phyloP scores from a whole-genome alignment of 441 rosid genomes.

The Populus hybrid region DNA sequence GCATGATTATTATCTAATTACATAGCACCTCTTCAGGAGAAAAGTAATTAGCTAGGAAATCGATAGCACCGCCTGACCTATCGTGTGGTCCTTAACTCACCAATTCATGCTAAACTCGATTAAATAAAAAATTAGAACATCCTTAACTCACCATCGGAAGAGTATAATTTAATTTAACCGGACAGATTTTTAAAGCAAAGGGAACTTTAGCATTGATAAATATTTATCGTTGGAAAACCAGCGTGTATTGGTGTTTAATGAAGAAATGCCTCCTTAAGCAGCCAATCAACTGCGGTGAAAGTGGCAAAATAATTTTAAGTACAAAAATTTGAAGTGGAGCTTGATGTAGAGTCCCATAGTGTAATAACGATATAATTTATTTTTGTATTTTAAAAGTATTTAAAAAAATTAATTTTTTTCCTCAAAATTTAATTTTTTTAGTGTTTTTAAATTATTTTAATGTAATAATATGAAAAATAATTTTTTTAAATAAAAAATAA shows the following conservation, averaged over 20 bases:
- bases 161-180: background rate
- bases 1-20: too few relatives aligned
- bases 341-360: slow-evolving; percentile 15
- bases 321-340: slow-evolving; percentile 20
- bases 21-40: too few relatives aligned
- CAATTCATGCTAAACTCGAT: background rate
- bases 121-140: background rate
- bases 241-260: background rate
- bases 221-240: too few relatives aligned
- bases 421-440: too few relatives aligned
- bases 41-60: too few relatives aligned
- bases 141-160: too few relatives aligned
- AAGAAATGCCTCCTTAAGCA: background rate
- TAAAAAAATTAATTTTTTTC: too few relatives aligned
- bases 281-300: background rate
- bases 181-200: background rate
- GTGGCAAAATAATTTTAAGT: background rate
- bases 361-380: background rate
- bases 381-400: too few relatives aligned
- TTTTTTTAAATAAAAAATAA: too few relatives aligned
- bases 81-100: background rate
- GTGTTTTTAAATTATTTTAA: too few relatives aligned
- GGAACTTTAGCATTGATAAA: background rate
- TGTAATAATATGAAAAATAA: too few relatives aligned
- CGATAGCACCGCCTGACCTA: background rate